Evolutionary conservation across 2,329 filamentous ascomycete species (phyloP), one percentile per base, ranked within the genome.

Genomic region (Trichoderma sp.): DNA sequence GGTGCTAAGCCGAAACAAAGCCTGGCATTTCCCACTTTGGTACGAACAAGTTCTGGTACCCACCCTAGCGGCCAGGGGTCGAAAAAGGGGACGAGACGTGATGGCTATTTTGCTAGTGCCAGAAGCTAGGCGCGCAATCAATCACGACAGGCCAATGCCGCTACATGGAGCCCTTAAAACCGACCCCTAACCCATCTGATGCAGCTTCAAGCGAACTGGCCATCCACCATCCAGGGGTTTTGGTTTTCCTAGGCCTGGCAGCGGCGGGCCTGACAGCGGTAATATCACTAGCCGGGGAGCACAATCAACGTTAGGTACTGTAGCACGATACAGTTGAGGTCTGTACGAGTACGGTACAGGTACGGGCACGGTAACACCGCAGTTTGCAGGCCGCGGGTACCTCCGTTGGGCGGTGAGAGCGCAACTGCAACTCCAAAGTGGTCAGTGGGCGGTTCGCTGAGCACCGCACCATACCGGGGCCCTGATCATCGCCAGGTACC

Each of bases 81-180:
- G 50, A n/a, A 75, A 65, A 41, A 67, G 73, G 65, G 56, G 73
- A 69, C 56, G 56, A 63, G 59, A 67, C 65, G 59, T 24, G 35
- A 45, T 67, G 27, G 27, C 27, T 27, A 27, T 27, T 27, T 27
- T 27, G 27, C 27, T 27, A 27, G 27, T 27, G 27, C 27, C 27
- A 27, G 27, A n/a, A 27, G 27, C 27, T 27, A 27, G 27, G 27
- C 27, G 27, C 27, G 27, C 27, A 27, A 27, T 27, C 27, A 27
- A 27, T 27, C 27, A 27, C 27, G 27, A 27, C 27, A 27, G 27
- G 27, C 27, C 27, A 27, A 4, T 27, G 27, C 27, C 27, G 27
- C 27, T 27, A 27, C 27, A 27, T 27, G 27, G 27, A 27, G 27
- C 27, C 27, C 27, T 29, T 29, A 29, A 29, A 29, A 29, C 27